Evolutionary conservation across 768 basidiomycete species (phyloP), one percentile per base, ranked within the genome.

Genomic region (Austroboletus eburneus): DNA sequence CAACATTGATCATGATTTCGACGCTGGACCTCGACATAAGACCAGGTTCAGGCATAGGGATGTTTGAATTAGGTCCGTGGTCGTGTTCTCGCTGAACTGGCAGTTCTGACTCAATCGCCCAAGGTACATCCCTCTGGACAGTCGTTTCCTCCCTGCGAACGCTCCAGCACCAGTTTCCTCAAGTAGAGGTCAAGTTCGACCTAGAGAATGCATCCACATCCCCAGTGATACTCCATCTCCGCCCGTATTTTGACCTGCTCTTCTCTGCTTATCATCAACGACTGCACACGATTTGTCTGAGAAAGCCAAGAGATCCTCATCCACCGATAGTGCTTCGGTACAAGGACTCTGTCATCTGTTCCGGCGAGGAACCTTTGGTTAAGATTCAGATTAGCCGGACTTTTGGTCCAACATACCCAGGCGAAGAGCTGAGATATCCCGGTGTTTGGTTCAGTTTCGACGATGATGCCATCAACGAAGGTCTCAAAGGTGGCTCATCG

Each of bases 361-460:
- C 84, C 6, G 67, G 72, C 1, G 73, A 79, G 21, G 79, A 85
- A 35, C 70, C 78, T 2, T 67, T 92, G 14, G 72, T 79, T 39
- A 77, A 83, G 35, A 73, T 85, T 2, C 76, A 73, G 24, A 84
- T 91, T 4, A 83, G 77, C 48, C 76, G 80, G 33, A 79, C 77
- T 14, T 91, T 92, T 65, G 89, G 89, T 3, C 90, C 89, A 2
- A 91, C 89, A 1, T 91, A 91, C 63, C 79, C 85, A 10, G 78
- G 78, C 22, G 85, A 89, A 47, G 83, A 85, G 53, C 66, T 91
- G 54, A 78, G 77, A 35, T 92, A 91, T 66, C 90, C 89, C 3
- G 89, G 89, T 1, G 72, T 91, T 27, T 84, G 82, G 77, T 92
- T 92, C 61, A 80, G 81, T 54, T 91, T 91, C 52, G 85, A 87